Evolutionary conservation across 2,329 filamentous ascomycete genomes (phyloP), one percentile per base, ranked within the genome.

Genomic region (Paraphaeosphaeria sporulosa): DNA sequence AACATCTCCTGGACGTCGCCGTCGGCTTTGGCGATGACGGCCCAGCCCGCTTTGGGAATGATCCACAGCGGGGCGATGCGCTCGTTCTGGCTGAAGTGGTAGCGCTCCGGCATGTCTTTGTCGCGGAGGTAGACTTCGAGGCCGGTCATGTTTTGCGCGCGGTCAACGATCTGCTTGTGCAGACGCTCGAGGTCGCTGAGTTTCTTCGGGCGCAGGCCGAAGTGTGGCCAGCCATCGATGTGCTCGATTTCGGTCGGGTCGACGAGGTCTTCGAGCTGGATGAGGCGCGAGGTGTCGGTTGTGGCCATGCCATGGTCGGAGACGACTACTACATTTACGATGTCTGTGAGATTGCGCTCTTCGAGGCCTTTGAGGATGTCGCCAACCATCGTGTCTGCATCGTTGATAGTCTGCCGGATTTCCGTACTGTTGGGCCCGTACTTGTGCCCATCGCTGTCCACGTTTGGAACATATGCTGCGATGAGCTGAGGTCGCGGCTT

Each of bases 261-360:
- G 49, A 98, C 84, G 4, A 98, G 80, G 71, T 97, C 93, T 64
- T 99, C 95, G 2, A 98, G 83, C 78, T 98, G 95, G 27, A 98
- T 85, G 48, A 98, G 82, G 12, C 95, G 87, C 19, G 88, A 84
- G 0, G 86, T 87, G 61, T 94, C 91, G 0, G 95, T 98, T 0
- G 93, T 96, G 1, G 95, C 95, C 95, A 99, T 99, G 53, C 95
- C 95, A 75, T 99, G 95, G 75, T 99, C 95, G 0, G 93, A 97
- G 2, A 99, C 94, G n/a, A 99, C 85, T 36, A 99, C 89, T 8
- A 99, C 86, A 67, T 99, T 99, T 73, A 98, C 92, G 61, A 99
- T 91, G 21, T 90, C 76, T 0, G 93, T 97, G 53, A 99, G 80
- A 74, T 98, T 97, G 51, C 95, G 89, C 49, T 85, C 80, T 62